These are phyloP conservation scores for Botrytis tulipae DNA, from an alignment of 2,329 filamentous ascomycete species.

Conservation along the genomic window DNA sequence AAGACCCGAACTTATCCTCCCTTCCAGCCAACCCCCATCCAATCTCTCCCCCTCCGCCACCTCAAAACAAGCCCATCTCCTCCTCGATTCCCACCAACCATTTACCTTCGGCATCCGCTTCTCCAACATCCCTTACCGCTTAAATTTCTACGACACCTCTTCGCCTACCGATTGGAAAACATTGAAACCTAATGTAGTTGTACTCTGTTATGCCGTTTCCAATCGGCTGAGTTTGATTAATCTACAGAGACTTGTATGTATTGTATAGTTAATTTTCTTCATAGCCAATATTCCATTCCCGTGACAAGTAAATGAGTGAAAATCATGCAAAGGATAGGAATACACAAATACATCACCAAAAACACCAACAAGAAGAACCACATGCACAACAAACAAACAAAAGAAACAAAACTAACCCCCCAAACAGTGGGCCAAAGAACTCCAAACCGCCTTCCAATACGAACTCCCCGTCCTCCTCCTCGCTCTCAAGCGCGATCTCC, in stretches of 20 bases:
- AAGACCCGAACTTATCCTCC: conserved; percentile 33
- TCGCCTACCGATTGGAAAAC: conserved; percentile 58
- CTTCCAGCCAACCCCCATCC: conserved; percentile 33
- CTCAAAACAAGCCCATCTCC: conserved; percentile 38
- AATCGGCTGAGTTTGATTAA: conserved; percentile 57
- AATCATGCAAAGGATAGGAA: neutral
- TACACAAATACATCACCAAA: neutral
- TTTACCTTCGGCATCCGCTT: conserved; percentile 56
- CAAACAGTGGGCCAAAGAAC: conserved; percentile 56
- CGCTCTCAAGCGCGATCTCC: conserved; percentile 60
- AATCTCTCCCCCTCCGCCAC: conserved; percentile 40
- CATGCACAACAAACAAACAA: neutral
- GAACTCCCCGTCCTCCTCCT: conserved; percentile 55
- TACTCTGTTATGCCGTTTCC: conserved; percentile 62
- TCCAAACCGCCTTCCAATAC: conserved; percentile 50
- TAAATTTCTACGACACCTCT: conserved; percentile 61
- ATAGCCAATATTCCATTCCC: neutral
- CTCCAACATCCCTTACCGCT: conserved; percentile 47
- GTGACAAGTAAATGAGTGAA: neutral
- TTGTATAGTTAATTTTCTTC: conserved; percentile 28
- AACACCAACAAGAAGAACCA: neutral
- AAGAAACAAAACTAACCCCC: conserved; percentile 1
- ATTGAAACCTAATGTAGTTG: conserved; percentile 56
- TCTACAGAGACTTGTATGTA: conserved; percentile 53
- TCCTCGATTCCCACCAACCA: conserved; percentile 59